These are phyloP conservation scores for Eleusine indica DNA, from an alignment of 176 grass and related monocot genomes.

Conservation along the genomic window DNA sequence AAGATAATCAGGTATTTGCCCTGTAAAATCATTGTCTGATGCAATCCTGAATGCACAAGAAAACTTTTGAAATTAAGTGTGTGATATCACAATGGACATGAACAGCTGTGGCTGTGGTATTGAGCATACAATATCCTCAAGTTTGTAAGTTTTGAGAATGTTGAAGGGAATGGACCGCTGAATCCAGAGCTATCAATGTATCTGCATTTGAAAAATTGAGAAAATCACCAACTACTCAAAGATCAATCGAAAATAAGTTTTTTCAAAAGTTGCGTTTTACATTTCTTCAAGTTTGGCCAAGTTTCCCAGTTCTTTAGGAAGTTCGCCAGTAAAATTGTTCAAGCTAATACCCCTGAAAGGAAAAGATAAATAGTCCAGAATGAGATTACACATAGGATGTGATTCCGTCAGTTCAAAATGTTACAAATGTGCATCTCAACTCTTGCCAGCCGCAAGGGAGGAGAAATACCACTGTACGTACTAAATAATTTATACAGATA, in stretches of 20 bases:
- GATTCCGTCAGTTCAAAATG: neutral
- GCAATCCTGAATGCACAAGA: constrained; percentile 24
- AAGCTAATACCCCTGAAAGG: constrained; percentile 34
- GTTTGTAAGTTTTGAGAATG: constrained; percentile 61
- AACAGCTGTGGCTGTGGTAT: neutral
- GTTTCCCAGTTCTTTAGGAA: constrained; percentile 57
- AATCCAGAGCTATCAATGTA: constrained; percentile 72
- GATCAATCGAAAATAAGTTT: neutral
- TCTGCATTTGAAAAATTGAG: constrained; percentile 40
- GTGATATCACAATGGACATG: neutral
- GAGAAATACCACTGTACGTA: too few relatives aligned
- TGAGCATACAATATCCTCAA: constrained; percentile 47
- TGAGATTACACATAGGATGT: neutral
- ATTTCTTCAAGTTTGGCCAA: constrained; percentile 46
- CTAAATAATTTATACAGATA: too few relatives aligned
- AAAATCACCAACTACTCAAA: neutral
- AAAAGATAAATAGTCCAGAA: neutral
- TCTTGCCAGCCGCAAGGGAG: too few relatives aligned
- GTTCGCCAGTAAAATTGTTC: constrained; percentile 59
- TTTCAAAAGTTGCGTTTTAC: neutral
- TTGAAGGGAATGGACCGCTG: constrained; percentile 56
- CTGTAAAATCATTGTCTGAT: constrained; percentile 35
- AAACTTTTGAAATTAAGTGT: neutral
- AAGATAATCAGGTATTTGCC: constrained; percentile 26
- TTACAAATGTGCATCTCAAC: too few relatives aligned